Conservation (phyloP, 306 rosid species). For the Amphicarpaea edgeworthii region DNA sequence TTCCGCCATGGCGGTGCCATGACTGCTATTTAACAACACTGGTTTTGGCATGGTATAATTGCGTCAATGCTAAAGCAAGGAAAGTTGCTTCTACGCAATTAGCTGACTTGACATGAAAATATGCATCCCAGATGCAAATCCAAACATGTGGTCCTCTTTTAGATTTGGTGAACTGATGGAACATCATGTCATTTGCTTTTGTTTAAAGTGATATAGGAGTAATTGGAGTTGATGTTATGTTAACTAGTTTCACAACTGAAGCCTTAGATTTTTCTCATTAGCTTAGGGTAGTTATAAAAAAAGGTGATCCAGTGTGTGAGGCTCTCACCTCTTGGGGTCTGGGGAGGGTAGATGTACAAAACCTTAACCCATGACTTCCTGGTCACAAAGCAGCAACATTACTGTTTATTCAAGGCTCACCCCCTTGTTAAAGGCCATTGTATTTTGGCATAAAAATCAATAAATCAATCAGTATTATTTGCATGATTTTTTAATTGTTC, state of each 20-base stretch:
- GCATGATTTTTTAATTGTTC: constrained; percentile 11
- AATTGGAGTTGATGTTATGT: background rate
- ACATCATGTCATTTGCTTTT: constrained; percentile 5
- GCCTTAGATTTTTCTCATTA: background rate
- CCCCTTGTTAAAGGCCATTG: background rate
- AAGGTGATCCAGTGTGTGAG: background rate
- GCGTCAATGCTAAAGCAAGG: background rate
- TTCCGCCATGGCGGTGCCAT: too few species aligned
- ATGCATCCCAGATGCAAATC: background rate
- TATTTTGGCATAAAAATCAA: constrained; percentile 15
- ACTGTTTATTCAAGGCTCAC: background rate
- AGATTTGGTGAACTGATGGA: constrained; percentile 30
- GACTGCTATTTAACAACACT: too few species aligned
- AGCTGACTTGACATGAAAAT: background rate
- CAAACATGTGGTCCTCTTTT: background rate
- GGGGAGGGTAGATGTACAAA: background rate
- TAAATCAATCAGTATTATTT: constrained; percentile 7
- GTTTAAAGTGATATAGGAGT: constrained; percentile 5
- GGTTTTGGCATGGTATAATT: background rate
- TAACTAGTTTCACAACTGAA: constrained; percentile 4
- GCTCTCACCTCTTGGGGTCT: background rate
- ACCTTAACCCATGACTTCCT: background rate
- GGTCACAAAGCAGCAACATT: background rate
- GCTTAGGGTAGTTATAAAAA: background rate
- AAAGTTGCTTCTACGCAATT: background rate